Percentiles rank a stretch among this genome's conserved stretches.
These are phyloP conservation scores for Rhynchosporium secalis DNA, from an alignment of 2,329 filamentous ascomycete species.

Conservation along the genomic window DNA sequence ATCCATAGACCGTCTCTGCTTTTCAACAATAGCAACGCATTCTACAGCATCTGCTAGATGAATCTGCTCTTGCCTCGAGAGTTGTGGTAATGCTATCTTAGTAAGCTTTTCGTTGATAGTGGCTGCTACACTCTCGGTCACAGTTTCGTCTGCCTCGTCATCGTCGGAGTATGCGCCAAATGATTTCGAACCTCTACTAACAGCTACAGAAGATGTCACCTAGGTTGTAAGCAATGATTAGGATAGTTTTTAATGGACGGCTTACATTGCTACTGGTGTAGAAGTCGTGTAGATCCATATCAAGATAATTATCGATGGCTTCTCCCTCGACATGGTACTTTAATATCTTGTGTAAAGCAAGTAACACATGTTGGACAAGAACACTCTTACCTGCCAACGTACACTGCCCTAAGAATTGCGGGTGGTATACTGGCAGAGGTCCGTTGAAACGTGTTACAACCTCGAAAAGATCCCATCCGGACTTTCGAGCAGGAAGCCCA, in stretches of 20 bases:
- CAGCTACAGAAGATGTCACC: conserved; percentile 25
- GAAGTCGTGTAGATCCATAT: conserved; percentile 61
- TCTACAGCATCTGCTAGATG: conserved; percentile 82
- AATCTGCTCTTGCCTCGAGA: conserved; percentile 85
- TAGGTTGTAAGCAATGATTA: conserved; percentile 24
- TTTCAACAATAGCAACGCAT: conserved; percentile 80
- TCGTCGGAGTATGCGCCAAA: conserved; percentile 52
- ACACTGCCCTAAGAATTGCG: conserved; percentile 84
- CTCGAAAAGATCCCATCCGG: conserved; percentile 66
- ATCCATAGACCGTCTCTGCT: conserved; percentile 84
- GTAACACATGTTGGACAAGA: conserved; percentile 71
- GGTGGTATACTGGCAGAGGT: conserved; percentile 86
- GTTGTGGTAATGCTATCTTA: conserved; percentile 70
- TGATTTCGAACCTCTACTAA: conserved; percentile 38
- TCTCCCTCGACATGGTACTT: conserved; percentile 86
- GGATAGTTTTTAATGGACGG: conserved; percentile 9
- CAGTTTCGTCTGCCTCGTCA: conserved; percentile 58
- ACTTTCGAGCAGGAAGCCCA: conserved; percentile 32
- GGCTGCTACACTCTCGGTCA: conserved; percentile 70
- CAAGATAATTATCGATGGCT: conserved; percentile 73
- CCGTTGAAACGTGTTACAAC: conserved; percentile 83
- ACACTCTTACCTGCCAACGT: conserved; percentile 75
- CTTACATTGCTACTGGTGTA: conserved; percentile 44
- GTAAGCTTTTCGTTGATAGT: conserved; percentile 77
- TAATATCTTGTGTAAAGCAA: conserved; percentile 70